A percentile compares a stretch with the other conserved stretches of the same genome.
phyloP scores from a whole-genome alignment of 768 basidiomycete species.

The Tephrocybe sp. region DNA sequence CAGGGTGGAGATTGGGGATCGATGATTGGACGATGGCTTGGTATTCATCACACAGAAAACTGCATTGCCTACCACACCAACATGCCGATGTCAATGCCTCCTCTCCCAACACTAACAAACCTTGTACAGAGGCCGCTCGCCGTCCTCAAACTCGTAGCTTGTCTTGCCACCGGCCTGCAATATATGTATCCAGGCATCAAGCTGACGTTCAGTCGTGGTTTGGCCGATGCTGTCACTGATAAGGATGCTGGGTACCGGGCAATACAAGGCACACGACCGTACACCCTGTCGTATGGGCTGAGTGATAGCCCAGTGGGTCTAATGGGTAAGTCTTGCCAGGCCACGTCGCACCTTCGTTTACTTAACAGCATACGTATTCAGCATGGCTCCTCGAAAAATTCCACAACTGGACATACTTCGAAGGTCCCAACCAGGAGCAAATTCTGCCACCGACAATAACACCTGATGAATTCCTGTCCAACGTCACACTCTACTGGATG shows the following conservation, averaged over 20 bases:
- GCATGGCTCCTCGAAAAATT: no score
- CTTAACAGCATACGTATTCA: no score
- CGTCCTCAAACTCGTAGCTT: background rate
- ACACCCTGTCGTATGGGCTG: conserved; percentile 51
- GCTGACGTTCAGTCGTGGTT: conserved; percentile 22
- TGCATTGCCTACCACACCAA: conserved; percentile 13
- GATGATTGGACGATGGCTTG: conserved; percentile 20
- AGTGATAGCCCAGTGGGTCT: conserved; percentile 56
- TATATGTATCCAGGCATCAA: no score
- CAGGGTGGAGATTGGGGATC: conserved; percentile 50
- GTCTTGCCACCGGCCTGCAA: background rate
- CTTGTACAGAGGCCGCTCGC: no score
- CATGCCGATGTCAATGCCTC: conserved; percentile 18
- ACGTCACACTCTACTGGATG: no score
- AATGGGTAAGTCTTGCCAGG: conserved; percentile 22
- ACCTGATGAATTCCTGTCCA: no score
- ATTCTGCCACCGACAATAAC: no score
- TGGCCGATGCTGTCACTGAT: conserved; percentile 3
- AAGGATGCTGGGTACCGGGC: conserved; percentile 33
- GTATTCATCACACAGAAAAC: background rate
- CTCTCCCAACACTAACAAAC: background rate
- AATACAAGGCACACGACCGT: conserved; percentile 44
- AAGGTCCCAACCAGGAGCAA: no score
- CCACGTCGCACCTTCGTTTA: no score
- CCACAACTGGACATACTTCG: no score